These are phyloP conservation scores for Taphrina populina DNA, from an alignment of 1,139 yeast species.

Conservation along the genomic window DNA sequence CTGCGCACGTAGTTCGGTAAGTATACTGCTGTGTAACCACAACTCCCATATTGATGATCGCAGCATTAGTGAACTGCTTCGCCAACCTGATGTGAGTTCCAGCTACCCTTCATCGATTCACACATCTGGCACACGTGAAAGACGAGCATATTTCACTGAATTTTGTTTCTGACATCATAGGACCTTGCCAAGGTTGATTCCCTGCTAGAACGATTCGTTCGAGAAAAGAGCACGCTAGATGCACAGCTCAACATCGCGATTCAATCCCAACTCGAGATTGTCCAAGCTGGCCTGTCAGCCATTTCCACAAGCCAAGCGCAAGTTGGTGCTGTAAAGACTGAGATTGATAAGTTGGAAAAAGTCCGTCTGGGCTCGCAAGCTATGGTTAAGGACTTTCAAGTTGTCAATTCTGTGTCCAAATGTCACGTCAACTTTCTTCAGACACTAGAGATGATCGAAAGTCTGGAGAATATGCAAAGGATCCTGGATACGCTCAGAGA, in stretches of 20 bases:
- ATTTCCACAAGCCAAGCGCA: conserved; percentile 43
- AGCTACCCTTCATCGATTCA: too few species aligned
- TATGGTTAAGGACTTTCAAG: conserved; percentile 53
- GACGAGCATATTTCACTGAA: too few species aligned
- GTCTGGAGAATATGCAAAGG: conserved; percentile 58
- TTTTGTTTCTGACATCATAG: conserved; percentile 38
- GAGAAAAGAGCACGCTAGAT: conserved; percentile 74
- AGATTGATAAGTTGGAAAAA: conserved; percentile 42
- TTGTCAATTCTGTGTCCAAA: conserved; percentile 58
- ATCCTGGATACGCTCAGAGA: conserved; percentile 54
- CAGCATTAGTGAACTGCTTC: too few species aligned
- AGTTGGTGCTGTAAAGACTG: conserved; percentile 43
- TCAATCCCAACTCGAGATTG: conserved; percentile 58
- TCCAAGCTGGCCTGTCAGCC: conserved; percentile 47
- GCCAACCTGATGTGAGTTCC: too few species aligned
- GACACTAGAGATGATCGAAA: conserved; percentile 64
- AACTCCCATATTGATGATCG: too few species aligned
- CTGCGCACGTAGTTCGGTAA: too few species aligned
- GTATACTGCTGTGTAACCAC: too few species aligned
- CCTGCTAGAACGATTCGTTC: conserved; percentile 59
- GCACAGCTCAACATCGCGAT: conserved; percentile 65
- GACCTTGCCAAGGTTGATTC: conserved; percentile 59
- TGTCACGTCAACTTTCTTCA: conserved; percentile 71
- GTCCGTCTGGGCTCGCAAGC: conserved; percentile 43
- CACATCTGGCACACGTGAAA: too few species aligned